Conservation (phyloP, 305 asterid species). For the Plantago lanceolata region DNA sequence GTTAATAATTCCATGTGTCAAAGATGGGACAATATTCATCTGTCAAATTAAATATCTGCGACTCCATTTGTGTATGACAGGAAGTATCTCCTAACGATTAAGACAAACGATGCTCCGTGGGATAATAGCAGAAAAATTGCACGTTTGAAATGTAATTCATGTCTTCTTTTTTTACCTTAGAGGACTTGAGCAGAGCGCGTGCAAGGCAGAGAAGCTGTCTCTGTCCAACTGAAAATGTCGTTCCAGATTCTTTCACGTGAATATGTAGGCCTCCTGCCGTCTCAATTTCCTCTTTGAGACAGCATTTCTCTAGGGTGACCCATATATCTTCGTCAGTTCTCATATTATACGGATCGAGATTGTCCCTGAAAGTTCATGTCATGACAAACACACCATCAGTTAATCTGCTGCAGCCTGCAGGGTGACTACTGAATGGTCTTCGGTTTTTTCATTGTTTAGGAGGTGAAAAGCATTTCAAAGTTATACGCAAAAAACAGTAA, state of each 20-base stretch:
- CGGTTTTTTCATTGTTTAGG: no score
- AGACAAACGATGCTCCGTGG: no score
- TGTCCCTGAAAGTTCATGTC: constrained; percentile 48
- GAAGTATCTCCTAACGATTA: background rate
- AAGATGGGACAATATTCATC: background rate
- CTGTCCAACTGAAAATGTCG: constrained; percentile 87
- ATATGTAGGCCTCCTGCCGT: constrained; percentile 75
- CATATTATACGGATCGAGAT: constrained; percentile 62
- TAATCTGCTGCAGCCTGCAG: no score
- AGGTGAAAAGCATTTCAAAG: no score
- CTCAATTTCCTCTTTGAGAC: constrained; percentile 76
- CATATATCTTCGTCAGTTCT: constrained; percentile 57
- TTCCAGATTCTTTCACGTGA: constrained; percentile 71
- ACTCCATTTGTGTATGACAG: background rate
- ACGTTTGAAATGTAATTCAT: no score
- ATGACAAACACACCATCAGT: constrained; percentile 2
- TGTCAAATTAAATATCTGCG: background rate
- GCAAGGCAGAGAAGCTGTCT: constrained; percentile 94
- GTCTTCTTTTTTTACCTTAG: no score
- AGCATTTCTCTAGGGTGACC: constrained; percentile 66
- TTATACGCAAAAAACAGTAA: no score
- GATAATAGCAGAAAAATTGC: no score
- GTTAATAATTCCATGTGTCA: constrained; percentile 4
- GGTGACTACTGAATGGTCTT: no score
- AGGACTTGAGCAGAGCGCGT: constrained; percentile 79